A percentile compares a stretch with the other conserved stretches of the same genome.
These are phyloP conservation scores for Bipolaris sorokiniana DNA, from an alignment of 2,329 filamentous ascomycete genomes.

Conservation along the genomic window DNA sequence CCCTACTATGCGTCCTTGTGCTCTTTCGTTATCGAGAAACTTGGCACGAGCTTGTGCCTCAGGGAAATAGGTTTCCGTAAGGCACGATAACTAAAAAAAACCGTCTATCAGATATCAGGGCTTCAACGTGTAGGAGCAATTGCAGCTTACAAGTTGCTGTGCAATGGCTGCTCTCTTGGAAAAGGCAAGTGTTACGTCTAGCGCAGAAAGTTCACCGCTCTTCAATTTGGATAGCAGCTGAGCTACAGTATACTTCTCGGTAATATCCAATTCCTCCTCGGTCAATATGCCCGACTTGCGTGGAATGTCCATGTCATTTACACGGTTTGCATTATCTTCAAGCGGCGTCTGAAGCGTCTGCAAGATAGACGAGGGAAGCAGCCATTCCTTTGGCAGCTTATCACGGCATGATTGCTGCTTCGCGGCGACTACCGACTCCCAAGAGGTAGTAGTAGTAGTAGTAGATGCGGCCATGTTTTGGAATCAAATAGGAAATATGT, in stretches of 20 bases:
- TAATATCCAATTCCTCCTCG: slow-evolving; percentile 55
- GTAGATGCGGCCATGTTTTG: not conserved
- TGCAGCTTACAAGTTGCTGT: slow-evolving; percentile 55
- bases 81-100: slow-evolving; percentile 58
- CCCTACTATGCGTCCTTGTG: slow-evolving; percentile 55
- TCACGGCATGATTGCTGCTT: slow-evolving; percentile 6
- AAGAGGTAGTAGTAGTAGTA: not conserved
- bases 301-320: slow-evolving; percentile 54
- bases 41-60: slow-evolving; percentile 57
- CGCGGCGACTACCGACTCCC: slow-evolving; percentile 3
- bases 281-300: slow-evolving; percentile 62
- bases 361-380: slow-evolving; percentile 29
- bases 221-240: slow-evolving; percentile 47
- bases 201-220: slow-evolving; percentile 53
- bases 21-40: slow-evolving; percentile 57
- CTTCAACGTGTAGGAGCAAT: not conserved
- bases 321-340: slow-evolving; percentile 1
- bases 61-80: slow-evolving; percentile 62
- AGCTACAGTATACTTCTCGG: slow-evolving; percentile 43
- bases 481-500: not conserved
- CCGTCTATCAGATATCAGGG: not conserved
- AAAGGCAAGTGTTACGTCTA: slow-evolving; percentile 57
- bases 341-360: slow-evolving; percentile 4
- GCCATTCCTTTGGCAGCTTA: slow-evolving; percentile 52
- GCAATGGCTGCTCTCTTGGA: slow-evolving; percentile 59